Evolutionary conservation across 176 grass and related monocot genomes (phyloP), one percentile per base, ranked within the genome.

Genomic region (Saccharum officinarum): DNA sequence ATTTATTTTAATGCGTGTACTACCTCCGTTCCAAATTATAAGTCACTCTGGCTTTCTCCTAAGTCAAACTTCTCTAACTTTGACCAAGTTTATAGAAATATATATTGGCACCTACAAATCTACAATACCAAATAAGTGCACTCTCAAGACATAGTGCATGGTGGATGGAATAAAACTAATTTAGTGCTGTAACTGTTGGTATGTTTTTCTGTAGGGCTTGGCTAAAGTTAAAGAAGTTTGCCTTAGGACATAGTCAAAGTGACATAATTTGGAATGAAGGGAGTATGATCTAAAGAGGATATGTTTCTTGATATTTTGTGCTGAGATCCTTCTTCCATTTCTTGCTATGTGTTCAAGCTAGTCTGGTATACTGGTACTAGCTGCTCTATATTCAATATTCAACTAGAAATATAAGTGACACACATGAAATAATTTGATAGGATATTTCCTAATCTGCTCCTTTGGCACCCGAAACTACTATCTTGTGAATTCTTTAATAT

Each of bases 1-100:
- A 26, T 15, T 61, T 46, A 55, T 74, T 73, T 15, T 36, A 79
- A 86, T 79, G 16, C 22, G 23, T 45, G 50, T 78, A 59, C 20
- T 22, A 7, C 52, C 18, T 23, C 55, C 3, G 22, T n/a, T 60
- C 55, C 22, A 60, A 60, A 23, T 60, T 54, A 54, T 54, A 9
- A 59, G 8, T 60, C 55, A 60, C 55, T n/a, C 10, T 60, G 22
- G 8, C 22, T 60, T 60, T 60, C 2, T 60, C 22, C 55, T 60
- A 60, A 60, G 55, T 60, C 55, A 60, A 60, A 23, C 55, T n/a
- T 60, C 55, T 60, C 22, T 23, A 60, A 60, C 22, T 60, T 23
- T 10, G 8, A 11, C 55, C 55, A 60, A 60, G 55, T 23, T 60
- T 60, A 22, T 23, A 60, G 22, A 60, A 60, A 60, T n/a, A 60